A percentile compares a stretch with the other conserved stretches of the same genome.
These are phyloP conservation scores for Botrytis fragariae DNA, from an alignment of 2,329 filamentous ascomycete species.

Conservation along the genomic window DNA sequence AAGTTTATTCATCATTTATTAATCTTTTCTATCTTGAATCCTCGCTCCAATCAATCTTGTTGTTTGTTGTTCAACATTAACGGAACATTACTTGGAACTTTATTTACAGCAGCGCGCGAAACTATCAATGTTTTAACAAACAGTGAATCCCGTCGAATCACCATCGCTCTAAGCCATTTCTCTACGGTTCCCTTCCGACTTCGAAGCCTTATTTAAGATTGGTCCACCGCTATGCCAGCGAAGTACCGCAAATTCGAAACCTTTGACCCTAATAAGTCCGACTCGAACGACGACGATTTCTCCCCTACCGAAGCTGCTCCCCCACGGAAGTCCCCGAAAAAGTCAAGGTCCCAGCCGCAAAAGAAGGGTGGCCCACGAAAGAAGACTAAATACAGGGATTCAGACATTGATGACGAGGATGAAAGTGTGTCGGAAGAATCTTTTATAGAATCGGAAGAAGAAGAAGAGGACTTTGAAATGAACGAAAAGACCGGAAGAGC, in stretches of 20 bases:
- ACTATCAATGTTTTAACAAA: slow-evolving; percentile 19
- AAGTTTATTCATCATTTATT: background rate
- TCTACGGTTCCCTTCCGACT: background rate
- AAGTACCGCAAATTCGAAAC: slow-evolving; percentile 54
- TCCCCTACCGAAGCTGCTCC: slow-evolving; percentile 51
- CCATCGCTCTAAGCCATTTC: background rate
- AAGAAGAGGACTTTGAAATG: slow-evolving; percentile 43
- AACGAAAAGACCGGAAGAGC: slow-evolving; percentile 49
- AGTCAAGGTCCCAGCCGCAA: slow-evolving; percentile 36
- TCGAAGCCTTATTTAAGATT: background rate
- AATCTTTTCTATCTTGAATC: background rate
- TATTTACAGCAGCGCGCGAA: slow-evolving; percentile 13
- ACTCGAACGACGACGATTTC: slow-evolving; percentile 65
- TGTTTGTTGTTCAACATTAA: background rate
- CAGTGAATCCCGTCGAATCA: slow-evolving; percentile 3
- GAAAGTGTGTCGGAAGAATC: slow-evolving; percentile 52
- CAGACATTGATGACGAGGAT: slow-evolving; percentile 57
- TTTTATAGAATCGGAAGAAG: slow-evolving; percentile 46
- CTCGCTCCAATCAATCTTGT: background rate
- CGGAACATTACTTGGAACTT: background rate
- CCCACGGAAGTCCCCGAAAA: slow-evolving; percentile 46
- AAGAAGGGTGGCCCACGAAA: slow-evolving; percentile 40
- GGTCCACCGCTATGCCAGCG: slow-evolving; percentile 32
- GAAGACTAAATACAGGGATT: slow-evolving; percentile 52
- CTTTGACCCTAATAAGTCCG: slow-evolving; percentile 66